Evolutionary conservation across 106 monocot species (phyloP).

Genomic region (Acanthochlamys bracteata): DNA sequence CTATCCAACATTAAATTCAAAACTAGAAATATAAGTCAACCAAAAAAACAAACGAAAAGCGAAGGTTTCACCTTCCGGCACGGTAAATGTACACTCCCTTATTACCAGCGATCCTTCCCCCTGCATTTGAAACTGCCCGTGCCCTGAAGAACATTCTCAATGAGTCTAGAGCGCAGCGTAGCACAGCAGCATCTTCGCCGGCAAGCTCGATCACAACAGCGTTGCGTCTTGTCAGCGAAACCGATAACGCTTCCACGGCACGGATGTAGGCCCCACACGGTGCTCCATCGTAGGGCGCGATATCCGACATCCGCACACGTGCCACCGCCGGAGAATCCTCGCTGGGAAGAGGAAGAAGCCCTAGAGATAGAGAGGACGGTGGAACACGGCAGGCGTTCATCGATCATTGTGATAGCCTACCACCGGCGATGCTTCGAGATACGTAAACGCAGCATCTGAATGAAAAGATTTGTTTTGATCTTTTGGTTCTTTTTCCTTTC

Average conservation of each 20-base stretch:
- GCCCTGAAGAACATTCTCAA: conserved; percentile 63
- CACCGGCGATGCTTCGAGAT: background rate
- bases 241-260: conserved; percentile 58
- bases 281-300: conserved; percentile 56
- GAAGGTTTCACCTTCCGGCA: conserved; percentile 44
- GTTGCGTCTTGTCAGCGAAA: conserved; percentile 57
- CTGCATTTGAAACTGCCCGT: conserved; percentile 6
- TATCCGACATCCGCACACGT: conserved; percentile 48
- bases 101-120: too few species aligned
- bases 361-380: conserved; percentile 5
- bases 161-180: conserved; percentile 71
- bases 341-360: conserved; percentile 6
- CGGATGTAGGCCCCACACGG: conserved; percentile 24
- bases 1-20: too few species aligned
- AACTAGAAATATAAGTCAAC: background rate
- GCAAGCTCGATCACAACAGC: conserved; percentile 68
- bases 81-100: conserved; percentile 45
- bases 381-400: background rate
- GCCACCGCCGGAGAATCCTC: conserved; percentile 12
- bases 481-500: too few species aligned
- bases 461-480: too few species aligned
- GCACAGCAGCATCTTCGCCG: conserved; percentile 38
- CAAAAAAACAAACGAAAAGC: background rate
- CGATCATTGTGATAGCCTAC: conserved; percentile 1
- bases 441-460: background rate